Base-by-base conservation (phyloP, 805 yeast species). In the Wickerhamiella siamensis region DNA sequence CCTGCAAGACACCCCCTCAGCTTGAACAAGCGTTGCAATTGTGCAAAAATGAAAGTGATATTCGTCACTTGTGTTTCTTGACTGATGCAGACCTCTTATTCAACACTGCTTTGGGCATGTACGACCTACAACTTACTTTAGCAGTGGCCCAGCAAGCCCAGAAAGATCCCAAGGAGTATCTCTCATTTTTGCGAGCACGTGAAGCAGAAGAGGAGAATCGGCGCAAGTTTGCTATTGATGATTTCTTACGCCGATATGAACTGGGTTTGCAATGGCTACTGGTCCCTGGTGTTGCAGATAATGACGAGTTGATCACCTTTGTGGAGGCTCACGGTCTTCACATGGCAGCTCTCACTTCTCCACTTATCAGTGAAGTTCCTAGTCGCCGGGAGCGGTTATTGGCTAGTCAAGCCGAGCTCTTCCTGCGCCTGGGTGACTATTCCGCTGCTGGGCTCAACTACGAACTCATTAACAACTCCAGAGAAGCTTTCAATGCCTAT, bases 91-190 rank as follows among this genome's bases (percentile, higher is more conserved):
- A 84, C 55, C 65, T 73, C 46, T 68, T 91, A 17, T 91, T 88
- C 61, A 70, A 77, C 38, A 76, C 78, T 16, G 81, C 96, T 0
- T 69, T 91, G 44, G 80, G 93, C 2, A 64, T 81, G 17, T 91
- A 91, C 54, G 80, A 91, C 56, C 77, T 91, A 33, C 77, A 77
- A 43, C 65, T 88, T 52, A 74, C 97, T 0, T 68, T 91, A 43
- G 69, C 72, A 10, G 77, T 91, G 45, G 98, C 98, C 0, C 97
- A 93, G 58, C 91, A 86, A 55, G 86, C 96, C 0, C 97, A 88
- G 60, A 87, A 80, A 69, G 99, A 91, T 63, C 99, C 99, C 19
- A 84, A 87, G 54, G 99, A 91, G 60, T 91, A 91, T 52, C 64
- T 91, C 40, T 95, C 98, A 40, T 91, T 91, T 60, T 68, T 91